These are phyloP conservation scores for Barnettozyma siamensis DNA, from an alignment of 805 yeast genomes.

Conservation along the genomic window DNA sequence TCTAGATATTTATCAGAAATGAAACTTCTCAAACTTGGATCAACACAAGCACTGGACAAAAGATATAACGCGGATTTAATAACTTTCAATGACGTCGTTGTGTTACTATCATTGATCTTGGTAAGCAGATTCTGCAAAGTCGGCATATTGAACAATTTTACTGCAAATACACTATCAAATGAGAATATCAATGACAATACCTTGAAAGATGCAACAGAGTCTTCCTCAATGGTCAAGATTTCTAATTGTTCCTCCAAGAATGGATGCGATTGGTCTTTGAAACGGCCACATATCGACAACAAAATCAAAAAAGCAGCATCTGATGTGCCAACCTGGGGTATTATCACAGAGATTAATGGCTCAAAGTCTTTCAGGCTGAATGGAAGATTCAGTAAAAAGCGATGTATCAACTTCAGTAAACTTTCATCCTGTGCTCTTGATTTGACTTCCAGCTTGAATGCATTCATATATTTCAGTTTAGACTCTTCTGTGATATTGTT, in stretches of 20 bases:
- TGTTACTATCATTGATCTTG: constrained; percentile 5
- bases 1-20: constrained; percentile 40
- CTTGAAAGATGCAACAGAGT: constrained; percentile 21
- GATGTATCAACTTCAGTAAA: constrained; percentile 16
- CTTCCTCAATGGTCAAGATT: constrained; percentile 19
- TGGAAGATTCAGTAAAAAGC: constrained; percentile 24
- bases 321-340: constrained; percentile 11
- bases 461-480: constrained; percentile 10
- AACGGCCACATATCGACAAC: constrained; percentile 10
- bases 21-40: constrained; percentile 42
- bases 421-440: background rate
- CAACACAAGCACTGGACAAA: constrained; percentile 44
- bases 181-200: constrained; percentile 15
- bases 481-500: constrained; percentile 3
- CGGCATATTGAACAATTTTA: constrained; percentile 22
- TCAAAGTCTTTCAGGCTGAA: constrained; percentile 14
- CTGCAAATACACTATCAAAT: constrained; percentile 7
- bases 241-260: constrained; percentile 18
- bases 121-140: constrained; percentile 24
- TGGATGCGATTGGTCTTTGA: constrained; percentile 7
- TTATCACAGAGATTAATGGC: constrained; percentile 10
- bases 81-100: constrained; percentile 8
- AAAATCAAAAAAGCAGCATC: constrained; percentile 11
- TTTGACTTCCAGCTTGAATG: constrained; percentile 6
- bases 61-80: constrained; percentile 27